Percentiles rank a stretch among this genome's conserved stretches.
Evolutionary conservation across 169 alveolate species (phyloP).

Genomic region (Eimeria praecox): DNA sequence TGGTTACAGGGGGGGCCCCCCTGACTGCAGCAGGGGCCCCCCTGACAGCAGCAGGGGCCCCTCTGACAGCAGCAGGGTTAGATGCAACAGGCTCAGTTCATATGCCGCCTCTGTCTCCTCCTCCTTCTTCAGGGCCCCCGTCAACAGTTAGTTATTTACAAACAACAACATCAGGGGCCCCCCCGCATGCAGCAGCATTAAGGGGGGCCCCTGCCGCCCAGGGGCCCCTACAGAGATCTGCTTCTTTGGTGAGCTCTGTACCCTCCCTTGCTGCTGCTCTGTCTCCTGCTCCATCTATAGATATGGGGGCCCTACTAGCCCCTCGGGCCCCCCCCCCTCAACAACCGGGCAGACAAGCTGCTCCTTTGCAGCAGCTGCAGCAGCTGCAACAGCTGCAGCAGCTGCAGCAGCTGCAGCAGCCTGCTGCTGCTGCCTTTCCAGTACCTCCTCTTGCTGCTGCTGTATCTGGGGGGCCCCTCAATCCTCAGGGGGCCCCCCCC

Average conservation of each 20-base stretch:
- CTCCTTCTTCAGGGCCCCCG: neutral
- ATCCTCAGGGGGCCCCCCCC: neutral
- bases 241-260: neutral
- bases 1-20: neutral
- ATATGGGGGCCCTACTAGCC: neutral
- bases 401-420: conserved; percentile 23
- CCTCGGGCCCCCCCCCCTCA: conserved; percentile 6
- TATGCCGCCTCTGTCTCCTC: neutral
- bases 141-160: neutral
- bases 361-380: neutral
- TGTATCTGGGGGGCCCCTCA: no score
- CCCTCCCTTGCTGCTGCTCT: neutral
- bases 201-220: conserved; percentile 41
- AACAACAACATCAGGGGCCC: neutral
- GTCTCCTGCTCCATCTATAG: neutral
- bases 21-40: conserved; percentile 28
- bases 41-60: no score
- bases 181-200: neutral
- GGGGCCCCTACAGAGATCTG: neutral
- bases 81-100: neutral
- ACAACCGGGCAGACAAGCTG: neutral
- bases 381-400: neutral
- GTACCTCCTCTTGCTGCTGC: no score
- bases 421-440: no score
- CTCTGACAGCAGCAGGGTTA: neutral